Evolutionary conservation across 148 eudicot genomes (phyloP), one percentile per base, ranked within the genome.

Genomic region (Spergularia bocconei): DNA sequence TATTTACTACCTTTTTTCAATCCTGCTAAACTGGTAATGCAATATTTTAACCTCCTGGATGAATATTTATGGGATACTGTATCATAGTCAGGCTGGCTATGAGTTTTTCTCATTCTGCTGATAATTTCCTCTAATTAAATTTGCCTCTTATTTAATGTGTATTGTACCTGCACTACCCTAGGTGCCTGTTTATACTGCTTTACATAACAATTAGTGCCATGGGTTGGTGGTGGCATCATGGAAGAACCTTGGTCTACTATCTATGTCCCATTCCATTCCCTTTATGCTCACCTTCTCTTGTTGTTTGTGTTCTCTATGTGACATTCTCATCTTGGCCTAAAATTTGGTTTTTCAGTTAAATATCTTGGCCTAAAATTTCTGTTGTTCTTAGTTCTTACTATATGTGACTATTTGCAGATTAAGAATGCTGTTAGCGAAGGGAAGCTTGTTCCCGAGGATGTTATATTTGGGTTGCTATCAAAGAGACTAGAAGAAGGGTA

Each of bases 401-500:
- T 72, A 25, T 63, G 47, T 39, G 36, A 29, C 36, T 29, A 29
- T 29, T 29, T 29, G 44, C 67, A 93, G 98, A 87, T 94, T 85
- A 91, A 90, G 60, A 76, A 80, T 56, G 85, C 95, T 70, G 90
- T 94, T 76, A 91, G 89, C 80, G 88, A 82, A 83, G 93, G 93
- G 63, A 86, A 87, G 83, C 91, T 91, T 80, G 98, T 94, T 63
- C 89, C 95, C 10, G 91, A 90, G 77, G 96, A 94, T 48, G 84
- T 91, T 29, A 90, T 94, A 70, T 91, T 94, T 81, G 91, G 91
- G 63, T 79, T 94, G 75, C 66, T 94, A 72, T 85, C 97, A 3
- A 93, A 91, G 86, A 90, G 89, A 79, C 77, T 93, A 66, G 97
- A 91, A 78, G 98, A 91, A 85, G 95, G 95, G 39, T 85, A 82